A percentile compares a stretch with the other conserved stretches of the same genome.
Conservation (phyloP, 768 basidiomycete species). For the Hydnomerulius pinastri region DNA sequence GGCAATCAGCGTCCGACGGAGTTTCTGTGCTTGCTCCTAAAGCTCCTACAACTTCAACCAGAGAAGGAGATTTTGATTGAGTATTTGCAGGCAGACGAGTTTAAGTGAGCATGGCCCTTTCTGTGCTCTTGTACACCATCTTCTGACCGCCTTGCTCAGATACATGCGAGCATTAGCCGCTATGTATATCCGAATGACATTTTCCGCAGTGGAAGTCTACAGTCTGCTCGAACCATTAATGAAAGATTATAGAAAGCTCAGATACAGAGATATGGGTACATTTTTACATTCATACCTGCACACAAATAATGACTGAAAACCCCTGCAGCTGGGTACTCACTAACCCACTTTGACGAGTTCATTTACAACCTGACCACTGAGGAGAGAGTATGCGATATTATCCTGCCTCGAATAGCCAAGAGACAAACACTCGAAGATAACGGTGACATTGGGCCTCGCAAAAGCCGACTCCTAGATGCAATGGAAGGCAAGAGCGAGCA, state of each 20-base stretch:
- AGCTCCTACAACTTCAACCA: constrained; percentile 95
- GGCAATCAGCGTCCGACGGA: constrained; percentile 94
- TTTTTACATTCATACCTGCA: constrained; percentile 1
- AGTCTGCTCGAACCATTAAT: constrained; percentile 92
- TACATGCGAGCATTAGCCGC: constrained; percentile 93
- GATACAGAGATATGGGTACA: constrained; percentile 78
- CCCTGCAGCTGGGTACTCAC: constrained; percentile 71
- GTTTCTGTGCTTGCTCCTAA: constrained; percentile 89
- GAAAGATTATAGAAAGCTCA: constrained; percentile 91
- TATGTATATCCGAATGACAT: constrained; percentile 95
- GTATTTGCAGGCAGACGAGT: constrained; percentile 94
- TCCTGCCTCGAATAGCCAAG: constrained; percentile 86
- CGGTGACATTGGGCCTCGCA: constrained; percentile 82
- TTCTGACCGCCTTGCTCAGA: constrained; percentile 41
- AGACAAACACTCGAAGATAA: constrained; percentile 89
- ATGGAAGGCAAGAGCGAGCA: constrained; percentile 74
- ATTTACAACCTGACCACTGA: constrained; percentile 80
- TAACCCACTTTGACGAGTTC: constrained; percentile 93
- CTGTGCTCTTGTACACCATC: neutral
- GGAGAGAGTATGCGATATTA: constrained; percentile 95
- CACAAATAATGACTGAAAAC: constrained; percentile 4
- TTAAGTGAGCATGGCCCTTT: constrained; percentile 71
- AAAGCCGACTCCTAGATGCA: constrained; percentile 85
- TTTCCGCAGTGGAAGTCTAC: constrained; percentile 86
- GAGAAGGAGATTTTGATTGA: constrained; percentile 97